These are phyloP conservation scores for Xylaria sp. DNA, from an alignment of 495 filamentous ascomycete species.

Conservation along the genomic window DNA sequence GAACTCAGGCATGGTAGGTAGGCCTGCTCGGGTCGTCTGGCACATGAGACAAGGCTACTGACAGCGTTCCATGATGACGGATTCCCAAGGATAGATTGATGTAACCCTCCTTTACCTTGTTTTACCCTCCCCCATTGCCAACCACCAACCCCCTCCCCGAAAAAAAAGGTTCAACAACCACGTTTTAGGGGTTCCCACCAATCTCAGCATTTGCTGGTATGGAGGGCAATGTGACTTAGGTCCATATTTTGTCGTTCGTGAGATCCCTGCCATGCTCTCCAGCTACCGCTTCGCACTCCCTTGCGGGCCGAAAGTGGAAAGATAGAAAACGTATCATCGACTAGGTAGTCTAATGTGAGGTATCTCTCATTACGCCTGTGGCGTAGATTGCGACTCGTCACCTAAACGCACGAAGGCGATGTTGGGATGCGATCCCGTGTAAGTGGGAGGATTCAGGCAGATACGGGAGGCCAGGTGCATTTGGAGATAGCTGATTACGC, in stretches of 20 bases:
- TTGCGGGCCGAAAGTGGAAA: constrained; percentile 13
- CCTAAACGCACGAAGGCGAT: not conserved
- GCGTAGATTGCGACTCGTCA: constrained; percentile 1
- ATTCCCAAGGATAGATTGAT: constrained; percentile 14
- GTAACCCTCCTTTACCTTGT: constrained; percentile 4
- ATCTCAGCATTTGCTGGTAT: not conserved
- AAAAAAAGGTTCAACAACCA: not conserved
- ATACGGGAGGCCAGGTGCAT: not conserved
- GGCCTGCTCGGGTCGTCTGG: not conserved
- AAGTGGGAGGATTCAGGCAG: not conserved
- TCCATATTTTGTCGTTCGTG: constrained; percentile 7
- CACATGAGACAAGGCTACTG: constrained; percentile 17
- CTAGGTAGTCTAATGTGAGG: not conserved
- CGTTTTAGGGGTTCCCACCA: constrained; percentile 2
- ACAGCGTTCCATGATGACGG: constrained; percentile 14
- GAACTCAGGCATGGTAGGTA: not conserved
- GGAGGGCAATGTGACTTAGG: constrained; percentile 21
- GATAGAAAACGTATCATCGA: not conserved
- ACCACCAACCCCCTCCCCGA: not conserved
- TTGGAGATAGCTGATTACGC: not conserved
- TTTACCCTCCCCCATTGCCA: not conserved
- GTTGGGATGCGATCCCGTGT: not conserved
- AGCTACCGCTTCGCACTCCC: constrained; percentile 9
- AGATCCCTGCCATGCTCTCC: not conserved
- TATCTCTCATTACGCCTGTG: not conserved